phyloP scores from a whole-genome alignment of 1,284 basidiomycete genomes.

The Naganishia sp. region DNA sequence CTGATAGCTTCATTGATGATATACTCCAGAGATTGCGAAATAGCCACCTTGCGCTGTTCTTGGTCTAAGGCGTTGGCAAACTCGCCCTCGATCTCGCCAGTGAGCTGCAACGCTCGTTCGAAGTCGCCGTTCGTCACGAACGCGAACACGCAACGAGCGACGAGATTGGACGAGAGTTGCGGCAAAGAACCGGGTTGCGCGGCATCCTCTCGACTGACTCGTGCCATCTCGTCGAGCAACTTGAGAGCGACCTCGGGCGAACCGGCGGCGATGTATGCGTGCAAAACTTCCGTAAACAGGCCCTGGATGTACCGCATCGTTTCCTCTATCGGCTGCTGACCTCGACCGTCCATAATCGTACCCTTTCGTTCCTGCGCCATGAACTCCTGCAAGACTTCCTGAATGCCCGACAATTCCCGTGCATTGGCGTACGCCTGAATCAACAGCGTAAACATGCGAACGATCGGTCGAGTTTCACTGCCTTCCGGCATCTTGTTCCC shows the following conservation, averaged over 20 bases:
- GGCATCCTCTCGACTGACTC: constrained; percentile 53
- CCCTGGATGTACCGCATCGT: constrained; percentile 6
- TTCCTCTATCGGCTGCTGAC: constrained; percentile 24
- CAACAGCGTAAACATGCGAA: constrained; percentile 62
- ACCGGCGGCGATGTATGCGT: constrained; percentile 69
- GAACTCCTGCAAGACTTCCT: constrained; percentile 70
- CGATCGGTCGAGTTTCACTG: constrained; percentile 42
- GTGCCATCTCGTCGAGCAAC: constrained; percentile 74
- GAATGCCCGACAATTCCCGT: constrained; percentile 63
- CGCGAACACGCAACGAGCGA: constrained; percentile 66
- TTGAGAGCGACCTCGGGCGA: constrained; percentile 66
- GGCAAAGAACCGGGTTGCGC: constrained; percentile 61
- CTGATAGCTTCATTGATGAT: constrained; percentile 1
- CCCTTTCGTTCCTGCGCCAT: constrained; percentile 50
- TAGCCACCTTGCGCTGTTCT: background rate
- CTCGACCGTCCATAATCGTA: constrained; percentile 14
- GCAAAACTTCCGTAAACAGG: constrained; percentile 74
- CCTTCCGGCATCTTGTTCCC: constrained; percentile 41
- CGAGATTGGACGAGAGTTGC: constrained; percentile 60
- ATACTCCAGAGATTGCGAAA: constrained; percentile 6
- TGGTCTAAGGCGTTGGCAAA: background rate
- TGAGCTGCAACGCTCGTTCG: constrained; percentile 59
- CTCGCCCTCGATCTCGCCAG: background rate
- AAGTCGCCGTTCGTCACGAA: constrained; percentile 69
- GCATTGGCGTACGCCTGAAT: constrained; percentile 64